Evolutionary conservation across 352 stramenopile genomes (phyloP).

Genomic region (Pythium oligandrum): DNA sequence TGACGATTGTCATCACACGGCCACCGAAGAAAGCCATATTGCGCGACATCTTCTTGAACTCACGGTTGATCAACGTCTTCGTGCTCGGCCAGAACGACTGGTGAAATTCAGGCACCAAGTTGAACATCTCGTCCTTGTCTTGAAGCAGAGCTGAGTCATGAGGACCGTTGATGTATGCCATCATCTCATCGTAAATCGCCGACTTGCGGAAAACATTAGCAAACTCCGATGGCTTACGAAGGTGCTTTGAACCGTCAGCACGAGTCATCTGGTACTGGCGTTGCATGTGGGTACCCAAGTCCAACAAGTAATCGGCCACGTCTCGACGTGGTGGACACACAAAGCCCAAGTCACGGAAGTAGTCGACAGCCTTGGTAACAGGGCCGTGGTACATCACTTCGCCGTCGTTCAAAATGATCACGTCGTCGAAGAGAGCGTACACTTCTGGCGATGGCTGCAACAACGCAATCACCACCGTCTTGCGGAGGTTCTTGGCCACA

Average conservation of each 20-base stretch:
- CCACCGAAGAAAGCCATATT: conserved; percentile 8
- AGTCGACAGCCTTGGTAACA: conserved; percentile 47
- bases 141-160: conserved; percentile 88
- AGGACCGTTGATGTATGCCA: conserved; percentile 74
- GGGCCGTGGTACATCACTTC: conserved; percentile 75
- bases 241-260: too few species aligned
- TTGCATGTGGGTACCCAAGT: conserved; percentile 39
- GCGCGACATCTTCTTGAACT: too few species aligned
- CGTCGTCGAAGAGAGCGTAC: conserved; percentile 91
- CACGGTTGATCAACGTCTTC: conserved; percentile 6
- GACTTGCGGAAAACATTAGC: conserved; percentile 10
- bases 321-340: conserved; percentile 54
- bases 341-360: conserved; percentile 79
- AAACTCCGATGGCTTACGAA: conserved; percentile 1
- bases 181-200: conserved; percentile 8
- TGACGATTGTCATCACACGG: conserved; percentile 12
- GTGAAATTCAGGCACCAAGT: conserved; percentile 12
- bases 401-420: conserved; percentile 89
- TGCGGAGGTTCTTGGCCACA: too few species aligned
- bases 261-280: conserved; percentile 21
- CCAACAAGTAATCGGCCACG: conserved; percentile 88
- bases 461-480: too few species aligned
- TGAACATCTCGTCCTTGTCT: neutral
- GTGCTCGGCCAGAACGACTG: conserved; percentile 4
- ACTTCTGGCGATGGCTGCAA: conserved; percentile 92